These are phyloP conservation scores for Colletotrichum scovillei DNA, from an alignment of 2,329 filamentous ascomycete species.

Conservation along the genomic window DNA sequence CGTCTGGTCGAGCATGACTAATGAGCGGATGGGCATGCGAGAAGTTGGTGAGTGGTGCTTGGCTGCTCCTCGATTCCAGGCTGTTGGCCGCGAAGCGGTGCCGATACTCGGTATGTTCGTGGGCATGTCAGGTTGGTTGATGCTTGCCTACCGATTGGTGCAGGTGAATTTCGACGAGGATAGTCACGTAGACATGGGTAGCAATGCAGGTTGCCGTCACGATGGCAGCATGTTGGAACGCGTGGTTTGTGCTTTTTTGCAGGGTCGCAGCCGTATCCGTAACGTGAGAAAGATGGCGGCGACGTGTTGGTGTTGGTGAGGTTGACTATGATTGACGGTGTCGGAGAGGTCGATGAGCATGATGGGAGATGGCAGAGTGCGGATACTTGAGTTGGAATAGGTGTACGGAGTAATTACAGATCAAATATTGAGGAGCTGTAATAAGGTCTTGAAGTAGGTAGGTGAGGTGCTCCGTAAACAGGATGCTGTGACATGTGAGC, in stretches of 20 bases:
- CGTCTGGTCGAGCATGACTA: conserved; percentile 1
- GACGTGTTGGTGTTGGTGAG: not conserved
- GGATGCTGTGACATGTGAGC: not conserved
- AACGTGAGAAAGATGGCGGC: not conserved
- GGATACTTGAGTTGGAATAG: too few relatives aligned
- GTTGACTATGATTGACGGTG: not conserved
- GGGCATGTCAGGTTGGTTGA: not conserved
- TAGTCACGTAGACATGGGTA: not conserved
- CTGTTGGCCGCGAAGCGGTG: not conserved
- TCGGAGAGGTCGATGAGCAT: not conserved
- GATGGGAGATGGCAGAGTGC: not conserved
- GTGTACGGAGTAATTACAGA: not conserved
- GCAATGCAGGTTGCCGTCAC: not conserved
- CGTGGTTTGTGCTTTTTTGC: conserved; percentile 5
- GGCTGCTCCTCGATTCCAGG: not conserved
- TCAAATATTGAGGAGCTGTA: not conserved
- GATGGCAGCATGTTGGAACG: not conserved
- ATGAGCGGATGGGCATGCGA: not conserved
- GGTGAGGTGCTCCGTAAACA: too few relatives aligned
- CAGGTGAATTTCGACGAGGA: not conserved
- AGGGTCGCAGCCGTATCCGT: not conserved
- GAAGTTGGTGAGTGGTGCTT: not conserved
- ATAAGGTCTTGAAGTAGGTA: not conserved
- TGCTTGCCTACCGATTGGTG: not conserved
- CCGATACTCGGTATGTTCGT: not conserved